Evolutionary conservation across 139 green algal genomes (phyloP), one percentile per base, ranked within the genome.

Genomic region (Yamagishiella unicocca): DNA sequence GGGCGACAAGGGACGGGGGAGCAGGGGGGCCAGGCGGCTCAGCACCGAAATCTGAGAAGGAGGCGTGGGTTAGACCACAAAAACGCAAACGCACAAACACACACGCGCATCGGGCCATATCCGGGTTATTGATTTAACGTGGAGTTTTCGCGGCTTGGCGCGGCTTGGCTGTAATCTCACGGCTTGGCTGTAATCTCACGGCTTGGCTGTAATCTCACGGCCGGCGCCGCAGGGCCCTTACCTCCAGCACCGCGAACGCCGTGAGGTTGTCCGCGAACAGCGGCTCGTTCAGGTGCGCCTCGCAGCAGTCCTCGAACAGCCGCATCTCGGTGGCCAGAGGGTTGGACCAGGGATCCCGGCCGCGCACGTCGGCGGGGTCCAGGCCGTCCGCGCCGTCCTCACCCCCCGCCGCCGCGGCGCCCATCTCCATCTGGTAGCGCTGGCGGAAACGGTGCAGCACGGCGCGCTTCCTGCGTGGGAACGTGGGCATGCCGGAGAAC

Each of bases 211-310:
- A n/a, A n/a, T n/a, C n/a, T n/a, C n/a, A n/a, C n/a, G n/a, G n/a
- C n/a, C n/a, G n/a, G n/a, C n/a, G n/a, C n/a, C n/a, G n/a, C n/a
- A n/a, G 40, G 31, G 21, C 38, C 43, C 82, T 6, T 37, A 91
- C 90, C 92, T 94, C 70, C 38, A 95, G 81, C 55, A 94, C 87
- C 46, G 87, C 64, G 43, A 95, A 93, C 17, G 77, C 62, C 31
- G 92, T 89, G 0, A 82, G 82, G 70, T 94, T 90, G 55, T 91
- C 88, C 67, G 83, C 66, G 37, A 95, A 79, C 53, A 90, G 74
- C 55, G 93, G 91, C 27, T 93, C 91, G 8, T 77, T 66, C 62
- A 95, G 87, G 62, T 93, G 89, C 2, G 89, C 87, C 21, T 80
- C 62, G 68, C 74, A 73, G 84, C 85, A 91, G 86, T 96, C 90